phyloP scores from a whole-genome alignment of 352 stramenopile genomes.

The Peronosclerospora sorghi region DNA sequence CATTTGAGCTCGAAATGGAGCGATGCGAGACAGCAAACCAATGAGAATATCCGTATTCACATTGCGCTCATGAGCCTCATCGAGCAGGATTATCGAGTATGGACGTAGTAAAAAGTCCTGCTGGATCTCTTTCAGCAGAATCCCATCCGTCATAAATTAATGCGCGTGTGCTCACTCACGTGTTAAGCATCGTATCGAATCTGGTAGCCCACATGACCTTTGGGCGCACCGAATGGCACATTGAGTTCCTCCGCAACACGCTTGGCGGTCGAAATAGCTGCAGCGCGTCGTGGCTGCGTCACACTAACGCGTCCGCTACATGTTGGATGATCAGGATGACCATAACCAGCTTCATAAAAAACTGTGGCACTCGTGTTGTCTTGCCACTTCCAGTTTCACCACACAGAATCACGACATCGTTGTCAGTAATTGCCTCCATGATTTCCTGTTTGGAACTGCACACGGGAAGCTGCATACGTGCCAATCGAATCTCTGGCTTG shows the following conservation, averaged over 20 bases:
- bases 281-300: no score
- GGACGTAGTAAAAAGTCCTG: no score
- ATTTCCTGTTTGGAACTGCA: constrained; percentile 99
- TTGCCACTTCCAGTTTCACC: constrained; percentile 97
- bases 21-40: constrained; percentile 90
- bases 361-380: no score
- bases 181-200: constrained; percentile 94
- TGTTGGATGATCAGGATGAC: constrained; percentile 40
- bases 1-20: constrained; percentile 88
- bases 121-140: no score
- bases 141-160: constrained; percentile 99
- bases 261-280: no score
- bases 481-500: constrained; percentile 79
- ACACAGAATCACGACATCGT: constrained; percentile 96
- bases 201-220: no score
- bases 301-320: constrained; percentile 56
- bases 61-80: constrained; percentile 97
- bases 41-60: no score
- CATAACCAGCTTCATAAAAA: no score
- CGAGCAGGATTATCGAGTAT: no score
- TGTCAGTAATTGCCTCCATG: constrained; percentile 91
- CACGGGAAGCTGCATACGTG: constrained; percentile 93
- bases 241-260: constrained; percentile 97
- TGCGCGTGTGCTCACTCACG: constrained; percentile 77
- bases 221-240: constrained; percentile 43